phyloP scores from a whole-genome alignment of 352 stramenopile species.

The Globisporangium cederbergense region DNA sequence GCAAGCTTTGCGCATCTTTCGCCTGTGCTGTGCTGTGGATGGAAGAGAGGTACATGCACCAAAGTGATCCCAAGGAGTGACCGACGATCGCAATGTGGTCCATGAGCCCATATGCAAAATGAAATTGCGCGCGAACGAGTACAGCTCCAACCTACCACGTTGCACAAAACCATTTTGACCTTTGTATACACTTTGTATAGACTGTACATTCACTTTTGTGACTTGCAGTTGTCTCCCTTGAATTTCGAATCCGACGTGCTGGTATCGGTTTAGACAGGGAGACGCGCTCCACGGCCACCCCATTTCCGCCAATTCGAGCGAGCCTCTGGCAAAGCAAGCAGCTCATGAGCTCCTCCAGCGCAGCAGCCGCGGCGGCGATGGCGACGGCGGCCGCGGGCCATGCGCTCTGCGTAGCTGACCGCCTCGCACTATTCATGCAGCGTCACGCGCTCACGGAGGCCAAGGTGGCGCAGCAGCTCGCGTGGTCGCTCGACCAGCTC shows the following conservation, averaged over 20 bases:
- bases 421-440: conserved; percentile 60
- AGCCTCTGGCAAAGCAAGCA: conserved; percentile 5
- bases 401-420: conserved; percentile 35
- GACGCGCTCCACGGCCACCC: background rate
- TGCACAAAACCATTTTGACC: conserved; percentile 13
- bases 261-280: conserved; percentile 6
- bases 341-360: conserved; percentile 13
- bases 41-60: background rate
- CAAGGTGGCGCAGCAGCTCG: conserved; percentile 45
- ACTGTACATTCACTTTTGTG: conserved; percentile 7
- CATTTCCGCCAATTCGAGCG: background rate
- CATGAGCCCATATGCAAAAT: background rate
- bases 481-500: conserved; percentile 51
- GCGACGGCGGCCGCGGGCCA: conserved; percentile 15
- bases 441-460: conserved; percentile 43
- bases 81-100: too few species aligned
- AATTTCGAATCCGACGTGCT: conserved; percentile 9
- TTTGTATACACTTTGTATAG: conserved; percentile 6
- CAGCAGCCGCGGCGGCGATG: conserved; percentile 25
- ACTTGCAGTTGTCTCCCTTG: conserved; percentile 10
- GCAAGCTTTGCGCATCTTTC: too few species aligned
- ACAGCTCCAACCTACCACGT: background rate
- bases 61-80: background rate
- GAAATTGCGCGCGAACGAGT: conserved; percentile 10
- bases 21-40: too few species aligned